These are phyloP conservation scores for Mortierella alpina DNA, from an alignment of 192 early-diverging fungal genomes.

Conservation along the genomic window DNA sequence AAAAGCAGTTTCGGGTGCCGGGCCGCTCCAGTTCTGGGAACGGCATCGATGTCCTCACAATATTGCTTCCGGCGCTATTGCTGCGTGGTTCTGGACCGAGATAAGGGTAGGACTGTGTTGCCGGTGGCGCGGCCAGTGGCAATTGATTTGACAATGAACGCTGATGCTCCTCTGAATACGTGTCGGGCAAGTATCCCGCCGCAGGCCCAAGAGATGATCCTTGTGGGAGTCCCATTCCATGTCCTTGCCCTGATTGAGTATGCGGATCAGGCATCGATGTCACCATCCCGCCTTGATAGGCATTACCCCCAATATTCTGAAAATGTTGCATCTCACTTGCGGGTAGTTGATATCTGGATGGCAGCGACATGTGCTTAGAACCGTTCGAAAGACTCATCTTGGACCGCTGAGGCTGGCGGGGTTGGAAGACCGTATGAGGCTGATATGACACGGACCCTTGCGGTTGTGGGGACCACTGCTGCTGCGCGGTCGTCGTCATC, in stretches of 20 bases:
- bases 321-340: conserved; percentile 25
- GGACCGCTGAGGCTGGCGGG: conserved; percentile 13
- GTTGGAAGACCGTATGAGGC: conserved; percentile 31
- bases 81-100: conserved; percentile 5
- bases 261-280: background rate
- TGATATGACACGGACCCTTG: conserved; percentile 12
- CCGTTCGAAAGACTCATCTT: conserved; percentile 10
- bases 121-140: background rate
- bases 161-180: conserved; percentile 45
- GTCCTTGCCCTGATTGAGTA: background rate
- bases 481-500: background rate
- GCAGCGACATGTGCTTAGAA: conserved; percentile 26
- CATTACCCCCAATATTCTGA: background rate
- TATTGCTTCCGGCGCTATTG: background rate
- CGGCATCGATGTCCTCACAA: background rate
- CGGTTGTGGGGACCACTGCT: background rate
- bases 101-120: background rate
- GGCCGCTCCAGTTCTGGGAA: conserved; percentile 2
- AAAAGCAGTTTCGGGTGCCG: background rate
- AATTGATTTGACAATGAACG: conserved; percentile 19
- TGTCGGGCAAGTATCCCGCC: conserved; percentile 35
- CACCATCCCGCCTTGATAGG: background rate
- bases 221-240: background rate
- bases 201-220: conserved; percentile 27
- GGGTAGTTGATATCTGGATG: conserved; percentile 23